A percentile compares a stretch with the other conserved stretches of the same genome.
phyloP scores from a whole-genome alignment of 345 rosid species.

The Aurinia saxatilis region DNA sequence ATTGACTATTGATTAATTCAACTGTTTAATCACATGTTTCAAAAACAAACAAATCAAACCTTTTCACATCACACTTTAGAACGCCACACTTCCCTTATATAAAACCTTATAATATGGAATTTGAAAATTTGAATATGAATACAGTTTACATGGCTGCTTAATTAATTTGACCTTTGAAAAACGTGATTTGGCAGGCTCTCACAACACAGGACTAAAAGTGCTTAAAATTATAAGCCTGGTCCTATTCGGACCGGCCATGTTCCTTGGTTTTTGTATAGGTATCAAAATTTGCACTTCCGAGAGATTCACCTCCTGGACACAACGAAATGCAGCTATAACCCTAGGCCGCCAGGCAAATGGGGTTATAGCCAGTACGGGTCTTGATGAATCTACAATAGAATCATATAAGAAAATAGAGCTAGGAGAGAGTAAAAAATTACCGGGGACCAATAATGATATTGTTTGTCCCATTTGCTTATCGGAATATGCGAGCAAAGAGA shows the following conservation, averaged over 20 bases:
- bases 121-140: no score
- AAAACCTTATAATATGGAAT: no score
- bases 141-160: no score
- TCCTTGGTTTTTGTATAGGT: conserved; percentile 31
- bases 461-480: conserved; percentile 61
- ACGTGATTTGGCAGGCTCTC: conserved; percentile 25
- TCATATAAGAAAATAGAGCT: conserved; percentile 57
- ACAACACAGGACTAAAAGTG: conserved; percentile 15
- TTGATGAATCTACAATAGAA: conserved; percentile 58
- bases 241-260: conserved; percentile 35
- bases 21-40: background rate
- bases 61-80: background rate
- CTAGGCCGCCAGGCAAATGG: conserved; percentile 18
- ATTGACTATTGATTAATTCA: conserved; percentile 13
- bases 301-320: background rate
- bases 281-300: background rate
- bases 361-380: conserved; percentile 26
- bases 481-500: conserved; percentile 48
- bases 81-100: background rate
- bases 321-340: background rate
- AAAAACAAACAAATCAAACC: conserved; percentile 2
- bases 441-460: conserved; percentile 35
- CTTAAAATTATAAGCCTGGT: conserved; percentile 38
- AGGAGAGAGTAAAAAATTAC: conserved; percentile 57
- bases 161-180: conserved; percentile 1